Conservation (phyloP, 768 basidiomycete genomes). For the Termitomyces sp. region DNA sequence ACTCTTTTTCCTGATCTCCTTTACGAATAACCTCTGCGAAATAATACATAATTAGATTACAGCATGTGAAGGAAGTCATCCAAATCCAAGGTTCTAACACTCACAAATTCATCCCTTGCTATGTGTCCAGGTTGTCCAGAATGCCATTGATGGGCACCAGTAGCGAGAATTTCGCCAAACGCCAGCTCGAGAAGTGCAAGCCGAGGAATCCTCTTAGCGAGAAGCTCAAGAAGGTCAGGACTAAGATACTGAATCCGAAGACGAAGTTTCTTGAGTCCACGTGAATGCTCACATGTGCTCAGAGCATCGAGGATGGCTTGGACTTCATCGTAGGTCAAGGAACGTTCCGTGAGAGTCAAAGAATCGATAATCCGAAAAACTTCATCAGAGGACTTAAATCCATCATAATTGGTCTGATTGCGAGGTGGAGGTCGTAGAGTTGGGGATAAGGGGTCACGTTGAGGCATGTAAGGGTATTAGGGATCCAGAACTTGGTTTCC, state of each 20-base stretch:
- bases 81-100: neutral
- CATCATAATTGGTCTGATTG: conserved; percentile 34
- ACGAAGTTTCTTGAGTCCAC: conserved; percentile 15
- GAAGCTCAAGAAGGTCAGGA: conserved; percentile 19
- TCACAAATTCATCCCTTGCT: conserved; percentile 8
- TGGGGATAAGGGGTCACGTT: conserved; percentile 21
- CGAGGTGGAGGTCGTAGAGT: conserved; percentile 28
- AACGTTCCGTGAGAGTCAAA: conserved; percentile 33
- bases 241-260: conserved; percentile 19
- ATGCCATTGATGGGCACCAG: neutral
- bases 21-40: conserved; percentile 8
- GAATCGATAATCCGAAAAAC: conserved; percentile 27
- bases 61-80: neutral
- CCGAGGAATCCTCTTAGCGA: conserved; percentile 18
- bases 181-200: conserved; percentile 19
- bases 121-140: neutral
- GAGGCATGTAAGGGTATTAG: conserved; percentile 26
- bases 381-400: conserved; percentile 20
- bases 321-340: conserved; percentile 26
- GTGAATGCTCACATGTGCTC: neutral
- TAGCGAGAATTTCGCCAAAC: conserved; percentile 17
- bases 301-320: conserved; percentile 21
- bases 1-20: conserved; percentile 1
- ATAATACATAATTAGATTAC: neutral
- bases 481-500: conserved; percentile 36